Conservation (phyloP, 228 moss, liverwort and hornwort species). For the Sphagnum magellanicum region DNA sequence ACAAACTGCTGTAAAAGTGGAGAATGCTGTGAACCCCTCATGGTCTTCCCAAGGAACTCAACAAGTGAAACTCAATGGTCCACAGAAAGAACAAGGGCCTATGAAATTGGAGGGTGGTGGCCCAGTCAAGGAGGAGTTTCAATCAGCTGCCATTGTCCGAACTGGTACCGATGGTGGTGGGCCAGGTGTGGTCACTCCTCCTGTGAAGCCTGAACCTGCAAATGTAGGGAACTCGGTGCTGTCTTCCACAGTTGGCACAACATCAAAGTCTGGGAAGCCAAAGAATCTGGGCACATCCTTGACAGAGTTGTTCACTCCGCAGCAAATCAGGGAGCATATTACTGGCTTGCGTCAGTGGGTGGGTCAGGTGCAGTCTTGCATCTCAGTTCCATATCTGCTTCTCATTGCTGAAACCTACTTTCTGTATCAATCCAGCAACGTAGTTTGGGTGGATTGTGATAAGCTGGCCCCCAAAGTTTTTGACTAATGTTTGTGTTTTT, state of each 20-base stretch:
- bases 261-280: constrained; percentile 68
- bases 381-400: no score
- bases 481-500: constrained; percentile 2
- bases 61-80: constrained; percentile 35
- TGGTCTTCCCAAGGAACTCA: constrained; percentile 9
- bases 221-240: constrained; percentile 19
- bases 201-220: constrained; percentile 44
- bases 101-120: constrained; percentile 35
- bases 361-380: constrained; percentile 60
- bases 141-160: constrained; percentile 36
- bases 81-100: constrained; percentile 32
- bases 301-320: constrained; percentile 91
- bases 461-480: no score
- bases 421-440: no score
- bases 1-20: constrained; percentile 32
- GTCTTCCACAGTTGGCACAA: constrained; percentile 15
- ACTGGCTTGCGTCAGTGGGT: constrained; percentile 98
- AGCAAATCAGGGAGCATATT: constrained; percentile 91
- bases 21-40: constrained; percentile 13
- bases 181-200: constrained; percentile 9
- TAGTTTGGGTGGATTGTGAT: no score
- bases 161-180: constrained; percentile 31
- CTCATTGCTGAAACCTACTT: no score
- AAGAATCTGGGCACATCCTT: constrained; percentile 92
- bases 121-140: constrained; percentile 43